Percentiles rank a stretch among this genome's conserved stretches.
phyloP scores from a whole-genome alignment of 2,329 filamentous ascomycete genomes.

The Rosellinia necatrix region DNA sequence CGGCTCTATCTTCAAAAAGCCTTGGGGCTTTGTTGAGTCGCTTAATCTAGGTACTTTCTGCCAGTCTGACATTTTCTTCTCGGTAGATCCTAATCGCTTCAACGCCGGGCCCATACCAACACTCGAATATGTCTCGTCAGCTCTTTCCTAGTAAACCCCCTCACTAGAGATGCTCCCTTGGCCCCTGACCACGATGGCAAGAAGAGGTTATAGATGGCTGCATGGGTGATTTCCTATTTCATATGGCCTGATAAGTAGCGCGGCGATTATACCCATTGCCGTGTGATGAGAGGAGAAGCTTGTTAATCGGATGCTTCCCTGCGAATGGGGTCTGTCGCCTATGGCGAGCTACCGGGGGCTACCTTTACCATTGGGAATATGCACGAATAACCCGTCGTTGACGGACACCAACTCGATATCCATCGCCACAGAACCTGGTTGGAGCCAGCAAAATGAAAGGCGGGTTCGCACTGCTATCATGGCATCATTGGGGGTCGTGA shows the following conservation, averaged over 20 bases:
- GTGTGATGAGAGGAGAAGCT: not conserved
- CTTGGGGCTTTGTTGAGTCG: no score
- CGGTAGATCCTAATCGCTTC: no score
- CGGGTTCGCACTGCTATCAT: constrained; percentile 11
- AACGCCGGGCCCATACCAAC: no score
- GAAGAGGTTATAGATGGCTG: not conserved
- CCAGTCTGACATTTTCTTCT: no score
- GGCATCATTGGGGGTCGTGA: constrained; percentile 26
- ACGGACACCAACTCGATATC: not conserved
- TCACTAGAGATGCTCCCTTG: no score
- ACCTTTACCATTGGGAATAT: not conserved
- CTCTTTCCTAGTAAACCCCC: no score
- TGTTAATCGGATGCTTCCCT: not conserved
- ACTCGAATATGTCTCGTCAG: no score
- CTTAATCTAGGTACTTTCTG: no score
- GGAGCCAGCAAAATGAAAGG: not conserved
- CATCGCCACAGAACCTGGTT: not conserved
- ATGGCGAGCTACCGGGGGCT: constrained; percentile 20
- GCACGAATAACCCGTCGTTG: not conserved
- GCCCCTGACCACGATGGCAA: no score
- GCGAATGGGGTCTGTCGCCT: constrained; percentile 6
- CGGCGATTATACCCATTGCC: not conserved
- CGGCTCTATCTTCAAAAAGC: no score
- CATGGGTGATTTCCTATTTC: not conserved
- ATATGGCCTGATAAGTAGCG: not conserved